A percentile compares a stretch with the other conserved stretches of the same genome.
Evolutionary conservation across 768 basidiomycete genomes (phyloP).

Genomic region (Mycena filopes): DNA sequence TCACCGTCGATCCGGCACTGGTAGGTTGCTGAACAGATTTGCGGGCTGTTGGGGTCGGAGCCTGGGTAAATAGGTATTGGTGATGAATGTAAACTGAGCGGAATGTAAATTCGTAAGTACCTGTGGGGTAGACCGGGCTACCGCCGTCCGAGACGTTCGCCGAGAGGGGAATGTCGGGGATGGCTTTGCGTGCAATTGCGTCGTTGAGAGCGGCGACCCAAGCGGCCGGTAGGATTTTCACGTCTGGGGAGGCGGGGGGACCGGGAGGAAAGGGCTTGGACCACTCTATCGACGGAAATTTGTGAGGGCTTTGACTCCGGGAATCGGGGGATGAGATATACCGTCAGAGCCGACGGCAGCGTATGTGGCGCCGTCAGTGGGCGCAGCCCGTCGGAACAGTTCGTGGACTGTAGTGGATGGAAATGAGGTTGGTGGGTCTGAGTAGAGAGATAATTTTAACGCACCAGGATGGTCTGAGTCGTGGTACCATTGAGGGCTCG

Average conservation of each 20-base stretch:
- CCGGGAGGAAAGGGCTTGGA: conserved; percentile 13
- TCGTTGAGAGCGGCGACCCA: conserved; percentile 58
- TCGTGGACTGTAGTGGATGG: conserved; percentile 43
- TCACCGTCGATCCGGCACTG: conserved; percentile 59
- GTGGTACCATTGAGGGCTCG: conserved; percentile 68
- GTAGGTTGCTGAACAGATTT: conserved; percentile 83
- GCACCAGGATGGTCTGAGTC: conserved; percentile 54
- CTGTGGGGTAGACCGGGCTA: conserved; percentile 55
- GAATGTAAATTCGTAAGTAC: conserved; percentile 28
- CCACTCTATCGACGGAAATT: conserved; percentile 14
- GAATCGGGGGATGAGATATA: background rate
- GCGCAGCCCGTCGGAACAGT: conserved; percentile 66
- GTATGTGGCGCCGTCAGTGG: conserved; percentile 45
- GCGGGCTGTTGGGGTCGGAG: conserved; percentile 50
- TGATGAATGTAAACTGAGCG: too few species aligned
- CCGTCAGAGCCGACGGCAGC: conserved; percentile 23
- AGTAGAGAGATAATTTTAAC: background rate
- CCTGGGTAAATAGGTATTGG: background rate
- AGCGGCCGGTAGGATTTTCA: conserved; percentile 8
- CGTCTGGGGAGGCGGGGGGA: conserved; percentile 14
- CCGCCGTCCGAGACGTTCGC: conserved; percentile 43
- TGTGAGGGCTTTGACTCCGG: background rate
- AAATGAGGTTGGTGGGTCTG: too few species aligned
- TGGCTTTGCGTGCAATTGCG: conserved; percentile 74
- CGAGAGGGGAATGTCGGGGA: conserved; percentile 74